Conservation (phyloP, 306 rosid species). For the Urtica urens region DNA sequence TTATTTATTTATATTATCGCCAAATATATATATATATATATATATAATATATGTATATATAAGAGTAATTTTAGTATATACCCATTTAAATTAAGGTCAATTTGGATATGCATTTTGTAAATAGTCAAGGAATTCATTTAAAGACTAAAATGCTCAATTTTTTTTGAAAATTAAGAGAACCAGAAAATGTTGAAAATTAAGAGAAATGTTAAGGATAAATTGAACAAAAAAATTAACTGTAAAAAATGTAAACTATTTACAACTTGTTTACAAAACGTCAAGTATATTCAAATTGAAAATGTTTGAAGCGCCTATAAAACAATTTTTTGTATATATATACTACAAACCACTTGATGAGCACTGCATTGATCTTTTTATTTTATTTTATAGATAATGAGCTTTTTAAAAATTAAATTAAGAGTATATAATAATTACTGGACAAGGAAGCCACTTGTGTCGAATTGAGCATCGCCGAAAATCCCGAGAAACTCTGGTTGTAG, state of each 20-base stretch:
- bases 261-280: too few species aligned
- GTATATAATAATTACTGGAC: conserved; percentile 20
- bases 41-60: too few species aligned
- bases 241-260: too few species aligned
- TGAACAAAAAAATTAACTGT: not conserved
- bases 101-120: not conserved
- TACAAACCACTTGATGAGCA: not conserved
- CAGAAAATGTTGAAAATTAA: too few species aligned
- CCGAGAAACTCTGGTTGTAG: conserved; percentile 49
- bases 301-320: too few species aligned
- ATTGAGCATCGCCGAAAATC: conserved; percentile 50
- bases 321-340: too few species aligned
- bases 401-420: not conserved
- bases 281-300: too few species aligned
- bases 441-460: conserved; percentile 38
- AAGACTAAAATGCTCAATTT: not conserved
- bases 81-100: too few species aligned
- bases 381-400: not conserved
- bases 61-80: too few species aligned
- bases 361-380: not conserved
- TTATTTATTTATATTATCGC: conserved; percentile 2
- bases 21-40: not conserved
- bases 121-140: not conserved
- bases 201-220: too few species aligned
- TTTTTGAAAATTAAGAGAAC: not conserved